These are phyloP conservation scores for Cryptococcus maquisensis DNA, from an alignment of 1,284 basidiomycete genomes.

Conservation along the genomic window DNA sequence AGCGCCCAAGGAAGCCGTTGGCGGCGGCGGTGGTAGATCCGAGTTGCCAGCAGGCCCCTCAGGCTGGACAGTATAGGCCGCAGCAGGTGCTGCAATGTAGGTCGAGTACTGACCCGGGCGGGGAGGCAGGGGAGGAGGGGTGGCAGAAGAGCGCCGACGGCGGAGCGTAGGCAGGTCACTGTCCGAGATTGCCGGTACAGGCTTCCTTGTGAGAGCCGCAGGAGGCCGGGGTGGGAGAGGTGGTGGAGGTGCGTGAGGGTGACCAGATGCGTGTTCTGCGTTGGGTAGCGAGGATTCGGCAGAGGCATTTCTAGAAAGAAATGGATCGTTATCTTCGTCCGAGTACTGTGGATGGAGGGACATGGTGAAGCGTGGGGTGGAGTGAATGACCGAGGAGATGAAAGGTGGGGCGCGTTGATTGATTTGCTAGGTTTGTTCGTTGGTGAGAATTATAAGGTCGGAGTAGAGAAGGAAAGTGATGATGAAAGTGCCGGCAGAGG, in stretches of 20 bases:
- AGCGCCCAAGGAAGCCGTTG: not conserved
- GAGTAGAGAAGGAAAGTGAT: no score
- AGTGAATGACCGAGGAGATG: not conserved
- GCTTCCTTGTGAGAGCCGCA: conserved; percentile 8
- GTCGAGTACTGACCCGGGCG: not conserved
- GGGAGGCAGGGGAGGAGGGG: conserved; percentile 7
- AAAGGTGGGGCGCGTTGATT: no score
- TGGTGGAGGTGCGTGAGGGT: conserved; percentile 4
- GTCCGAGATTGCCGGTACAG: conserved; percentile 9
- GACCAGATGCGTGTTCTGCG: not conserved
- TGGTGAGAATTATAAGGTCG: no score
- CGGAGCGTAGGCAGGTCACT: conserved; percentile 2
- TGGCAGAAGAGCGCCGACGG: not conserved
- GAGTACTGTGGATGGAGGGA: not conserved
- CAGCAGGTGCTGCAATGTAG: not conserved
- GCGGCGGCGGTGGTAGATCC: conserved; percentile 11
- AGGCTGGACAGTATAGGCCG: conserved; percentile 5
- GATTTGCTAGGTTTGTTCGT: no score
- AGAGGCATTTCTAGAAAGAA: not conserved
- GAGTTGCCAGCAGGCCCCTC: conserved; percentile 7
- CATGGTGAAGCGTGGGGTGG: not conserved
- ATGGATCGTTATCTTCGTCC: not conserved
- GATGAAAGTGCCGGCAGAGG: no score
- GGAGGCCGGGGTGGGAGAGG: conserved; percentile 10
- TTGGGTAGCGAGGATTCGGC: not conserved